A percentile compares a stretch with the other conserved stretches of the same genome.
These are phyloP conservation scores for Phaeotremella fagi DNA, from an alignment of 768 basidiomycete genomes.

Conservation along the genomic window DNA sequence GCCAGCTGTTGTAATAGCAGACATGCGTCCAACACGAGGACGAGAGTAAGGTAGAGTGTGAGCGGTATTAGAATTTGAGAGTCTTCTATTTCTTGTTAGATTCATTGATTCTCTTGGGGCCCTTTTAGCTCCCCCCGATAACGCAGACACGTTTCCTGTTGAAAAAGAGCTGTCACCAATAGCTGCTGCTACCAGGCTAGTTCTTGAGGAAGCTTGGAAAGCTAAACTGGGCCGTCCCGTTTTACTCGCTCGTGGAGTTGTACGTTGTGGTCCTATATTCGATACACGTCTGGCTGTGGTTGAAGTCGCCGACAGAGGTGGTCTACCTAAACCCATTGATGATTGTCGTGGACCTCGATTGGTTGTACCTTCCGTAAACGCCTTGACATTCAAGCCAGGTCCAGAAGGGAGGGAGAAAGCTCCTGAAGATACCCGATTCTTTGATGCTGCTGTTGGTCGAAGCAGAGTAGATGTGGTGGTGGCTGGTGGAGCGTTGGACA, in stretches of 20 bases:
- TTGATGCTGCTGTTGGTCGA: conserved; percentile 18
- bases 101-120: background rate
- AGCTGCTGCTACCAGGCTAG: too few relatives aligned
- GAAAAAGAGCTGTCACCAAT: background rate
- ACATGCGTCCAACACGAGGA: too few relatives aligned
- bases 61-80: too few relatives aligned
- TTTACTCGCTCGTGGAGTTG: conserved; percentile 7
- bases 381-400: background rate
- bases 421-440: conserved; percentile 2
- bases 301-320: background rate
- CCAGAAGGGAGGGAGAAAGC: background rate
- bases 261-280: conserved; percentile 12
- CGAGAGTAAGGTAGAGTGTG: too few relatives aligned
- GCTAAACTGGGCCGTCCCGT: background rate
- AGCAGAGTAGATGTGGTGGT: conserved; percentile 9
- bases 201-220: conserved; percentile 1
- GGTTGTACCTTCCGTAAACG: too few relatives aligned
- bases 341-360: background rate
- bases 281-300: conserved; percentile 10
- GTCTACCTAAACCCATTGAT: background rate
- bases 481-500: conserved; percentile 4
- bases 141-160: conserved; percentile 7
- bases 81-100: too few relatives aligned
- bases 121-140: conserved; percentile 13
- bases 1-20: too few relatives aligned